Conservation (phyloP, 371 early-diverging fungal genomes). For the Conidiobolus incongruus region DNA sequence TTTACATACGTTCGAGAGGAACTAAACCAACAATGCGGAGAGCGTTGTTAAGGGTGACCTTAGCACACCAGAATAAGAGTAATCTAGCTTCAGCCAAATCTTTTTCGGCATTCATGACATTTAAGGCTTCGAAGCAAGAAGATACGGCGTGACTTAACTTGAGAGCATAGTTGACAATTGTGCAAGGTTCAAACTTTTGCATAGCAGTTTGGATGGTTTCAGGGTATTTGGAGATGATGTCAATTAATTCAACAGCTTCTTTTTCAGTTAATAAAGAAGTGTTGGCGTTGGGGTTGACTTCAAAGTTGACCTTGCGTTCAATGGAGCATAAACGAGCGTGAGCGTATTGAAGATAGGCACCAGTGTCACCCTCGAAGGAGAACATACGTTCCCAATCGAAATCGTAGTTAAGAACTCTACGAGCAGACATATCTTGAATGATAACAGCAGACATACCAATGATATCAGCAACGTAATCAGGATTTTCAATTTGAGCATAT, state of each 20-base stretch:
- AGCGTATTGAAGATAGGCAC: conserved; percentile 97
- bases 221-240: conserved; percentile 77
- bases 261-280: conserved; percentile 44
- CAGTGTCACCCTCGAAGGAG: conserved; percentile 96
- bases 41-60: conserved; percentile 56
- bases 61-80: conserved; percentile 43
- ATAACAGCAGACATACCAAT: conserved; percentile 80
- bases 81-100: conserved; percentile 66
- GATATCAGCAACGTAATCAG: conserved; percentile 54
- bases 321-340: conserved; percentile 91
- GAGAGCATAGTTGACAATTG: conserved; percentile 79
- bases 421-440: conserved; percentile 91
- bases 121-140: conserved; percentile 54
- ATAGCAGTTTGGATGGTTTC: conserved; percentile 46
- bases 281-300: conserved; percentile 20
- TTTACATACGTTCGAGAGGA: conserved; percentile 79
- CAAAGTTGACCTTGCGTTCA: conserved; percentile 49
- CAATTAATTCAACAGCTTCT: conserved; percentile 45
- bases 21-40: conserved; percentile 48
- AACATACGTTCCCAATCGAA: conserved; percentile 94
- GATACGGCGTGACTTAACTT: conserved; percentile 72
- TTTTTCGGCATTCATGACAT: conserved; percentile 58
- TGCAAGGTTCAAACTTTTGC: conserved; percentile 73
- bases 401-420: conserved; percentile 92
- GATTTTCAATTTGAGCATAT: conserved; percentile 66